A percentile compares a stretch with the other conserved stretches of the same genome.
These are phyloP conservation scores for Amanita polypyramis DNA, from an alignment of 768 basidiomycete genomes.

Conservation along the genomic window DNA sequence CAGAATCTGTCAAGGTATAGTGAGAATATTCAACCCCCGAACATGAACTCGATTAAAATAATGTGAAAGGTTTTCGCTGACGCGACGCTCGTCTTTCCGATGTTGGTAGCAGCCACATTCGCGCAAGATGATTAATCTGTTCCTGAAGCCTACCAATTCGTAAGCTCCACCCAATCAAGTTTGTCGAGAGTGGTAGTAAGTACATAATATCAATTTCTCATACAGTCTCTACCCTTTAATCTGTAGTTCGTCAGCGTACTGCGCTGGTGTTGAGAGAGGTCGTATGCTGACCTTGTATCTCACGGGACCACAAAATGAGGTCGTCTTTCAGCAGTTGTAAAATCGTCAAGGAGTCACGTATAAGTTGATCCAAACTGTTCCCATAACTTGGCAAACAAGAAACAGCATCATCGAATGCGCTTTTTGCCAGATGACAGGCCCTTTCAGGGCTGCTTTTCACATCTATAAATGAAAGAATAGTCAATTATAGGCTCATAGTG, in stretches of 20 bases:
- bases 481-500: background rate
- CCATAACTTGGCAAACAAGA: constrained; percentile 43
- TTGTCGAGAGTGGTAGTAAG: background rate
- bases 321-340: constrained; percentile 78
- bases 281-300: constrained; percentile 37
- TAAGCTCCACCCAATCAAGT: background rate
- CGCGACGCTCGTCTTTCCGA: constrained; percentile 91
- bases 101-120: constrained; percentile 93
- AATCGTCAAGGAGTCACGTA: constrained; percentile 74
- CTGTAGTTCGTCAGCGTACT: constrained; percentile 2
- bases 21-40: background rate
- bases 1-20: constrained; percentile 72
- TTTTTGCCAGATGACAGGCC: constrained; percentile 83
- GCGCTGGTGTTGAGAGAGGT: background rate
- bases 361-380: constrained; percentile 23
- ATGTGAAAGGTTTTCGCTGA: constrained; percentile 72
- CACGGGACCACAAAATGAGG: constrained; percentile 75
- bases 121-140: constrained; percentile 31
- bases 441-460: constrained; percentile 77
- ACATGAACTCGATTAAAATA: background rate
- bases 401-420: constrained; percentile 87
- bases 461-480: constrained; percentile 25
- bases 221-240: background rate
- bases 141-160: background rate
- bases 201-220: background rate